These are phyloP conservation scores for Daedaleopsis sinensis DNA, from an alignment of 768 basidiomycete genomes.

Conservation along the genomic window DNA sequence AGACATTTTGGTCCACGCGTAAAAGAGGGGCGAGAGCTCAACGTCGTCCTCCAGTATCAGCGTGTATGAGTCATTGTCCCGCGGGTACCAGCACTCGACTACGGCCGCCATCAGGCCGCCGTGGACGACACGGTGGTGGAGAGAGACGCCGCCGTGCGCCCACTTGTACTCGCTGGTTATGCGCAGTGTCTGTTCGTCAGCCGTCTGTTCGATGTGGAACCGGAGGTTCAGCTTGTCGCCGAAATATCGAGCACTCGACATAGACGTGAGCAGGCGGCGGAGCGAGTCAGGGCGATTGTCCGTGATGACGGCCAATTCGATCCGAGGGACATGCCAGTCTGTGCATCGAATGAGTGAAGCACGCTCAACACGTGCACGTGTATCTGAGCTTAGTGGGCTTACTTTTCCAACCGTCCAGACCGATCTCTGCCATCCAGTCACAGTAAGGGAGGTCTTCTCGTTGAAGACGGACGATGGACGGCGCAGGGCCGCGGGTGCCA, in stretches of 20 bases:
- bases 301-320: conserved; percentile 78
- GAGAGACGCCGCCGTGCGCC: conserved; percentile 57
- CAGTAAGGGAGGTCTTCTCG: conserved; percentile 51
- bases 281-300: conserved; percentile 77
- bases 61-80: conserved; percentile 71
- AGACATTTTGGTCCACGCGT: conserved; percentile 84
- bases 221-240: conserved; percentile 68
- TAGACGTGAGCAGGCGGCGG: conserved; percentile 63
- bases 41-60: conserved; percentile 86
- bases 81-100: conserved; percentile 89
- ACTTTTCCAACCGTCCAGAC: conserved; percentile 64
- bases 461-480: conserved; percentile 42
- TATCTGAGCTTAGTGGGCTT: conserved; percentile 18
- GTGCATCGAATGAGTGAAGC: conserved; percentile 20
- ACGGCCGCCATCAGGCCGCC: conserved; percentile 83
- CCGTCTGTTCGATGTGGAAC: conserved; percentile 77
- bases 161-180: conserved; percentile 57
- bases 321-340: conserved; percentile 77
- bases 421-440: conserved; percentile 65
- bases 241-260: conserved; percentile 60
- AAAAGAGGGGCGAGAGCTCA: conserved; percentile 83
- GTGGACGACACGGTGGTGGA: conserved; percentile 76
- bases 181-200: conserved; percentile 61
- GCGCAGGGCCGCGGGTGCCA: neutral
- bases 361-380: too few species aligned